Evolutionary conservation across 768 basidiomycete genomes (phyloP), one percentile per base, ranked within the genome.

Genomic region (Naganishia antarctica): DNA sequence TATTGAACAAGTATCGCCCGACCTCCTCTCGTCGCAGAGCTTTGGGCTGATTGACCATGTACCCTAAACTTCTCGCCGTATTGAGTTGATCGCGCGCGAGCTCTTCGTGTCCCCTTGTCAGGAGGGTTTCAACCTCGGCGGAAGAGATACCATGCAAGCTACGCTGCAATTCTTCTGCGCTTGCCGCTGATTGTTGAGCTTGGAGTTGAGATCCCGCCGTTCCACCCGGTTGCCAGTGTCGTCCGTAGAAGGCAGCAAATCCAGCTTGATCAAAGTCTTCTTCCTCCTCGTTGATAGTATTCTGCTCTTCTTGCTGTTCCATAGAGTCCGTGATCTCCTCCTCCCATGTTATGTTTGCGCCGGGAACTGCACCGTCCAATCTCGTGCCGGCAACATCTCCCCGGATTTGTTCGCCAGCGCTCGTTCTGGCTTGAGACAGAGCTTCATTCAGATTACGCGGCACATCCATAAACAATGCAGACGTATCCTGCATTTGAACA

Each of bases 1-100:
- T 69, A 40, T 75, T 72, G 57, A 77, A 77, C 29, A 77, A 64
- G 53, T 77, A 77, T 43, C 69, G 61, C 57, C 70, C 69, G 1
- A 53, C 66, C 61, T 49, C 48, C 18, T 66, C 61, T 31, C 32
- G 59, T 29, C 62, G 46, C 70, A 69, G 8, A 43, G 66, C 48
- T 44, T 47, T 40, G 62, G 66, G 61, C 66, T 64, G 28, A 68
- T 69, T 31, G 57, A 67, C 48, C 62, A 43, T 0, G 62, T 67
- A 48, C 49, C 51, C 26, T 4, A 28, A 23, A 12, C 49, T 53
- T 50, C 53, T 61, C 43, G 44, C 29, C 47, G 28, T 41, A 32
- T 50, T 48, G 11, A 32, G 32, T 23, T 51, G 45, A 15, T 60
- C 60, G 32, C 48, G 49, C 45, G 32, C 46, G 41, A 58, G 44